Conservation (phyloP, 73 alveolate species). For the Effrenium voratum region DNA sequence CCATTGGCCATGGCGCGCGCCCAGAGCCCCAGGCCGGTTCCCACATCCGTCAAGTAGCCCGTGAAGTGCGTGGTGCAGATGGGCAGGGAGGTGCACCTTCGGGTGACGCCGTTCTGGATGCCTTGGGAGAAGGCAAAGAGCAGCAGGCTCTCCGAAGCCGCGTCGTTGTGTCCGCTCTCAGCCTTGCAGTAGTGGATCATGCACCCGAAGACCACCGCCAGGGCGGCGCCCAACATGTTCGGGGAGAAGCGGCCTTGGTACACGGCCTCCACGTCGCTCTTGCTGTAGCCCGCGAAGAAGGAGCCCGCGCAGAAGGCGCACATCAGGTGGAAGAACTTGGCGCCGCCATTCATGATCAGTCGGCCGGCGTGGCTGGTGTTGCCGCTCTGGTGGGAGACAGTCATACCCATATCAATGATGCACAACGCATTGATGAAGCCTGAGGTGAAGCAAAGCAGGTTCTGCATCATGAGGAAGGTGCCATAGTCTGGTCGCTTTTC, state of each 20-base stretch:
- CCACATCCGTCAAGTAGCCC: slow-evolving; percentile 67
- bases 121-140: slow-evolving; percentile 71
- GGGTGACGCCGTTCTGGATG: slow-evolving; percentile 15
- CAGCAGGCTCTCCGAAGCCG: slow-evolving; percentile 49
- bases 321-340: slow-evolving; percentile 69
- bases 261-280: slow-evolving; percentile 30
- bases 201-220: slow-evolving; percentile 64
- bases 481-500: too few species aligned
- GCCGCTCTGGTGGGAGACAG: slow-evolving; percentile 83
- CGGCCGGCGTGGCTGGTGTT: slow-evolving; percentile 80
- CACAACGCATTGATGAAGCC: slow-evolving; percentile 45
- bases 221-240: slow-evolving; percentile 56
- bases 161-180: slow-evolving; percentile 7
- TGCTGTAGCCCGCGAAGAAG: slow-evolving; percentile 54
- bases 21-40: slow-evolving; percentile 43
- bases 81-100: slow-evolving; percentile 35
- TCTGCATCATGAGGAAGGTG: slow-evolving; percentile 59
- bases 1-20: slow-evolving; percentile 25
- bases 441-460: slow-evolving; percentile 63
- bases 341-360: slow-evolving; percentile 68
- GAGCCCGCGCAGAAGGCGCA: slow-evolving; percentile 31
- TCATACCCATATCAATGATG: slow-evolving; percentile 40
- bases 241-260: slow-evolving; percentile 70
- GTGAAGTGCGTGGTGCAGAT: slow-evolving; percentile 85
- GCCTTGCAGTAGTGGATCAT: slow-evolving; percentile 12